Evolutionary conservation across 2,329 filamentous ascomycete species (phyloP), one percentile per base, ranked within the genome.

Genomic region (Aspergillus sp.): DNA sequence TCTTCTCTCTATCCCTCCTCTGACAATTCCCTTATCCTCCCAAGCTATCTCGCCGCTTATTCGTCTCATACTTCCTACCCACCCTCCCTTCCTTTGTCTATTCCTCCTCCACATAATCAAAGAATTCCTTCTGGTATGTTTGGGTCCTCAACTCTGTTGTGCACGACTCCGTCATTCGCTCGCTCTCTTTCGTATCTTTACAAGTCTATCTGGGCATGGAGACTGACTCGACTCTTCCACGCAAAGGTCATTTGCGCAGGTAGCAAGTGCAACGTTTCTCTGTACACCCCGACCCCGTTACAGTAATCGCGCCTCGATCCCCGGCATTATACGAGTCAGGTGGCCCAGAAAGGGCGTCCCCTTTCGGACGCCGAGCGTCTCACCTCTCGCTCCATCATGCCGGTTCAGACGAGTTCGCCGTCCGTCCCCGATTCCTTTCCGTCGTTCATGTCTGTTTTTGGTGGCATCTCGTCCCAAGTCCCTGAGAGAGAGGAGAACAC

Each of bases 381-480:
- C 43, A 34, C 39, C 43, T 31, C 26, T 19, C 33, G 36, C 40
- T 33, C 38, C 34, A 56, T 40, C 43, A 61, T 63, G 58, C 57
- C 60, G 40, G 53, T 60, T 41, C 58, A 60, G 50, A 56, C 58
- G 28, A 58, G 53, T 39, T 47, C 57, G 36, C 53, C 58, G 49
- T 56, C 57, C 43, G 45, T 59, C 29, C 51, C 57, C 44, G 56
- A 60, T 41, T 64, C 64, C 40, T 67, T 71, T 52, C 68, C 67
- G 33, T 69, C 68, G 27, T 70, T 69, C 45, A 69, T 66, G 62
- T 66, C 67, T 29, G 68, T 70, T 22, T 71, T 69, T 54, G 65
- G 65, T 44, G 64, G 61, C 15, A 45, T 51, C n/a, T 42, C 49
- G 17, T 41, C 47, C 17, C 44, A 38, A 24, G 44, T 41, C 17